A percentile compares a stretch with the other conserved stretches of the same genome.
Evolutionary conservation across 345 rosid species (phyloP).

Genomic region (Rhizophora mangle): DNA sequence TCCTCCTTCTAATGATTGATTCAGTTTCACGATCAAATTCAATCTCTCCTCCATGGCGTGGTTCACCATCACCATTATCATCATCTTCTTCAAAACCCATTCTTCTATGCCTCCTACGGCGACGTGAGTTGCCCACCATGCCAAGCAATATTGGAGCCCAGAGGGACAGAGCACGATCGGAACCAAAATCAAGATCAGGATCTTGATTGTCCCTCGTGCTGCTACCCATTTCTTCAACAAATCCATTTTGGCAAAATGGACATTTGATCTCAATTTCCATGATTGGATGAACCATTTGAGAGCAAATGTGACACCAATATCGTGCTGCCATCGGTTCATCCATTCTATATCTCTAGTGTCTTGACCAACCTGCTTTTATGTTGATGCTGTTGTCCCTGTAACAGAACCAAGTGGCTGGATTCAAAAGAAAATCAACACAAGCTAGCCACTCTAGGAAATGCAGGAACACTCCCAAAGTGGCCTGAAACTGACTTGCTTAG

Average conservation of each 20-base stretch:
- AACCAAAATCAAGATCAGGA: constrained; percentile 57
- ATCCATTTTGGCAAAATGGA: constrained; percentile 65
- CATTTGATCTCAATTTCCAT: constrained; percentile 78
- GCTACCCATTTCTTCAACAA: constrained; percentile 46
- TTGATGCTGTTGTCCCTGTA: constrained; percentile 13
- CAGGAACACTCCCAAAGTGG: background rate
- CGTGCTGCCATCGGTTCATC: constrained; percentile 46
- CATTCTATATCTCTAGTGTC: constrained; percentile 26
- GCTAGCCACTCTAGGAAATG: background rate
- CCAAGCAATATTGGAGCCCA: constrained; percentile 89
- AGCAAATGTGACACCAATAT: constrained; percentile 68
- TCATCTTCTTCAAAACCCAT: constrained; percentile 45
- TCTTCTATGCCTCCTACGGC: constrained; percentile 55
- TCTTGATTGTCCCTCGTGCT: constrained; percentile 28
- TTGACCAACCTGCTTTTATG: background rate
- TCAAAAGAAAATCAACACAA: background rate
- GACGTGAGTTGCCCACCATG: constrained; percentile 67
- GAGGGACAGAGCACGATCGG: constrained; percentile 73
- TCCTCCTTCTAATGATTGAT: constrained; percentile 50
- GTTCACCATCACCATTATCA: constrained; percentile 35
- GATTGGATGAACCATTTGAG: constrained; percentile 59
- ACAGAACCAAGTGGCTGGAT: background rate
- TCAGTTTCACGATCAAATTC: constrained; percentile 68
- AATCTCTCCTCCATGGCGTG: constrained; percentile 43
- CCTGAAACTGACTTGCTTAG: too few species aligned